Base-by-base conservation (phyloP, 768 basidiomycete species). In the Kwoniella heveanensis region DNA sequence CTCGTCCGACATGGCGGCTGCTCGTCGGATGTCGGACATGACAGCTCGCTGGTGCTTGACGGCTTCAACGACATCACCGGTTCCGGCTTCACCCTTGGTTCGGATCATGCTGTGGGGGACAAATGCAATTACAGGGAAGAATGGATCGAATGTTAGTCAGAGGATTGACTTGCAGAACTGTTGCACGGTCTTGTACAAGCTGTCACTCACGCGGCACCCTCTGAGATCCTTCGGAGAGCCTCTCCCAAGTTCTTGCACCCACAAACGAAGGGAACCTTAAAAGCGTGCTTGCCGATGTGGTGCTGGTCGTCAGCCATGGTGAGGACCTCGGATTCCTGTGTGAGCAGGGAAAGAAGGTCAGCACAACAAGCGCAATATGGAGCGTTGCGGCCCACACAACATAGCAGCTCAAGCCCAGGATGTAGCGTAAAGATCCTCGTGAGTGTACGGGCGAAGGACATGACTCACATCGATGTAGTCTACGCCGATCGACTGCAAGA, bases 301-400 rank as follows among this genome's bases (percentile, higher is more conserved):
- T 92, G 87, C 79, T 92, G 88, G 46, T 96, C 92, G 79, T 99
- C 95, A 13, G 96, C 95, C 22, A 92, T 91, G 0, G 96, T 96
- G 49, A 99, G 83, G 53, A 98, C 95, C 80, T 82, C 81, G 56
- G 79, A 80, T 76, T 81, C 81, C 72, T 66, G 48, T 26, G 56
- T 7, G n/a, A 58, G 19, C 9, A 26, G 32, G 7, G 32, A 32
- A 32, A 13, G 13, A 32, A 13, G 32, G 32, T 32, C 32, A 32
- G 13, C 7, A 32, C 5, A 32, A 17, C 39, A 46, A 8, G 22
- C 22, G 12, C 13, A 17, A 29, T 22, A 36, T 29, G 37, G 25
- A 5, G 13, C 13, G 13, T 32, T 32, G 32, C 13, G 5, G 48
- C n/a, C n/a, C n/a, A n/a, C n/a, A n/a, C n/a, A n/a, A n/a, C n/a